A percentile compares a stretch with the other conserved stretches of the same genome.
Evolutionary conservation across 106 monocot species (phyloP).

Genomic region (Chionographis japonica): DNA sequence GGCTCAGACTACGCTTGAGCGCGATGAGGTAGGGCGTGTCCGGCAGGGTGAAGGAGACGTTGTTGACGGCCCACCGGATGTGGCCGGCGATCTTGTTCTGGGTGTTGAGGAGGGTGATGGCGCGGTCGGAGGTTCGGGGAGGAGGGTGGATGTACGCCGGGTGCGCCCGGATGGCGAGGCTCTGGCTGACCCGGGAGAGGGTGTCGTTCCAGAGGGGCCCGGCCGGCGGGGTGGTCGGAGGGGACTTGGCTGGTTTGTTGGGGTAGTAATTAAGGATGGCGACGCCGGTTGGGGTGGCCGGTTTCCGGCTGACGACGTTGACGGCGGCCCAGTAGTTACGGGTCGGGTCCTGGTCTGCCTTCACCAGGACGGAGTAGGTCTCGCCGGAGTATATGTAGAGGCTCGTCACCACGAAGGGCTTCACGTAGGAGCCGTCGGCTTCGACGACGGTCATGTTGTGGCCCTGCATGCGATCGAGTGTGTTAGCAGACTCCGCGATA

Average conservation of each 20-base stretch:
- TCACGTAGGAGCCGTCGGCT: slow-evolving; percentile 71
- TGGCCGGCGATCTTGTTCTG: slow-evolving; percentile 71
- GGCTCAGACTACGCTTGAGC: slow-evolving; percentile 28
- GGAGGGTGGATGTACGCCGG: slow-evolving; percentile 30
- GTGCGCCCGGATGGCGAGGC: slow-evolving; percentile 32
- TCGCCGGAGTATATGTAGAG: slow-evolving; percentile 88
- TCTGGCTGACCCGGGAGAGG: slow-evolving; percentile 34
- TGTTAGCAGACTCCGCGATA: background rate
- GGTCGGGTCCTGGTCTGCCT: slow-evolving; percentile 55
- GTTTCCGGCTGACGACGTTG: slow-evolving; percentile 64
- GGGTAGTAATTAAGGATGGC: slow-evolving; percentile 77
- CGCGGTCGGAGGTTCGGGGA: slow-evolving; percentile 42
- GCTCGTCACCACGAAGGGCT: slow-evolving; percentile 62
- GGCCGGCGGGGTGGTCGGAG: slow-evolving; percentile 28
- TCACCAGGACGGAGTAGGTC: slow-evolving; percentile 80
- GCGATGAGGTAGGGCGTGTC: slow-evolving; percentile 75
- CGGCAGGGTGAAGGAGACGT: slow-evolving; percentile 63
- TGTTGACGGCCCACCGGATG: slow-evolving; percentile 65
- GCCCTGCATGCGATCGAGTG: slow-evolving; percentile 23
- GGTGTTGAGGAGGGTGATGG: slow-evolving; percentile 72
- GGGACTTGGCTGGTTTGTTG: slow-evolving; percentile 20
- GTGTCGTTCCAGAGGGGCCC: slow-evolving; percentile 80
- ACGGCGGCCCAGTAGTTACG: slow-evolving; percentile 75
- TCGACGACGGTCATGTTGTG: slow-evolving; percentile 84
- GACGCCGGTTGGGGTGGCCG: slow-evolving; percentile 43